A percentile compares a stretch with the other conserved stretches of the same genome.
These are phyloP conservation scores for Sporobolomyces roseus DNA, from an alignment of 768 basidiomycete species.

Conservation along the genomic window DNA sequence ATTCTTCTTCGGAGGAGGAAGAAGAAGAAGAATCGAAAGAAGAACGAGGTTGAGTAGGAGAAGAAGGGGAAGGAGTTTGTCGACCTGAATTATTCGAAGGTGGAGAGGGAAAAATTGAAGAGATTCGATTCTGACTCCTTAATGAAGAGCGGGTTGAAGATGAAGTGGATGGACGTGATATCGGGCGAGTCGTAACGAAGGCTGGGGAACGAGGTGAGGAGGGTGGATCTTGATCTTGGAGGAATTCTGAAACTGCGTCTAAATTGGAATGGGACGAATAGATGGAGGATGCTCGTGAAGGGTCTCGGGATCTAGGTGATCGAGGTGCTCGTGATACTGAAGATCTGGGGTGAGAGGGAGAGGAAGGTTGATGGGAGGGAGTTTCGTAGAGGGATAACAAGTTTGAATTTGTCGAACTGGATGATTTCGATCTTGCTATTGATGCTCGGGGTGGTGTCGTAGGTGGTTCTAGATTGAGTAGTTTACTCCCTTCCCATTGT, in stretches of 20 bases:
- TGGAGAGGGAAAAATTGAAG: neutral
- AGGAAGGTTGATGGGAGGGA: neutral
- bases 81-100: neutral
- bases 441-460: neutral
- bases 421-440: too few relatives aligned
- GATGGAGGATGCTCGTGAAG: neutral
- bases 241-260: slow-evolving; percentile 8
- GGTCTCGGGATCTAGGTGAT: slow-evolving; percentile 6
- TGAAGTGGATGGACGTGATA: neutral
- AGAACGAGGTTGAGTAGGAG: neutral
- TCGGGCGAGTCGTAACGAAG: neutral
- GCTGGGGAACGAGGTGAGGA: neutral
- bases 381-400: neutral
- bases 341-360: neutral
- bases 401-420: neutral
- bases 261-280: neutral
- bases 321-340: neutral
- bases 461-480: slow-evolving; percentile 1
- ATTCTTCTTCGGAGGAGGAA: neutral
- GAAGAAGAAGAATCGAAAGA: neutral
- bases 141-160: neutral
- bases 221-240: slow-evolving; percentile 14
- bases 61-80: neutral
- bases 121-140: neutral
- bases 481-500: slow-evolving; percentile 7